Percentiles rank a stretch among this genome's conserved stretches.
phyloP scores from a whole-genome alignment of 805 yeast species.

The Candida nemodendra region DNA sequence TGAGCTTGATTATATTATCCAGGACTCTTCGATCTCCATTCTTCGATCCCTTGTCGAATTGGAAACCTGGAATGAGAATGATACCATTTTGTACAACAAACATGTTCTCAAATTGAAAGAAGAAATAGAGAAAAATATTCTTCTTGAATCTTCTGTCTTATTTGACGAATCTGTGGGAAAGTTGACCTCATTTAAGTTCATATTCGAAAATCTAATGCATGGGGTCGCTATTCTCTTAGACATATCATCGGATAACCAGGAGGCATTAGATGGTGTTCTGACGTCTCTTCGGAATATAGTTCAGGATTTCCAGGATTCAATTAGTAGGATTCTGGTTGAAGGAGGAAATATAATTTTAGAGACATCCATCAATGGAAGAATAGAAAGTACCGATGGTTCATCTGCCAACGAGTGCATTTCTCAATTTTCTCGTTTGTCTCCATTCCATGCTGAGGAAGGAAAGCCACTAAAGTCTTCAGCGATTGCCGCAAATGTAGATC shows the following conservation, averaged over 20 bases:
- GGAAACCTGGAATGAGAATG: slow-evolving; percentile 54
- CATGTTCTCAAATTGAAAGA: slow-evolving; percentile 44
- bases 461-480: neutral
- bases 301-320: slow-evolving; percentile 8
- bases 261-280: slow-evolving; percentile 9
- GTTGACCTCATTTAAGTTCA: slow-evolving; percentile 14
- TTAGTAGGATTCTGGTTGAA: slow-evolving; percentile 17
- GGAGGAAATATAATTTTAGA: slow-evolving; percentile 13
- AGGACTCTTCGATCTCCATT: slow-evolving; percentile 45
- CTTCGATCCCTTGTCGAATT: slow-evolving; percentile 48
- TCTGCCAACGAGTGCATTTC: neutral
- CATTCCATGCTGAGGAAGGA: slow-evolving; percentile 6
- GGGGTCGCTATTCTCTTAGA: slow-evolving; percentile 16
- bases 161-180: slow-evolving; percentile 47
- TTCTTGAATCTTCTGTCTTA: slow-evolving; percentile 53
- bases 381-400: slow-evolving; percentile 1
- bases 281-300: slow-evolving; percentile 15
- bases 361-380: slow-evolving; percentile 1
- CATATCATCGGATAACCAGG: slow-evolving; percentile 17
- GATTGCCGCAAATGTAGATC: neutral
- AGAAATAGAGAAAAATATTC: slow-evolving; percentile 50
- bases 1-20: slow-evolving; percentile 52
- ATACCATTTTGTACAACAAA: slow-evolving; percentile 41
- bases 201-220: slow-evolving; percentile 11
- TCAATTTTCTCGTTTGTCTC: neutral